These are phyloP conservation scores for Haplographium delicatum DNA, from an alignment of 495 filamentous ascomycete genomes.

Conservation along the genomic window DNA sequence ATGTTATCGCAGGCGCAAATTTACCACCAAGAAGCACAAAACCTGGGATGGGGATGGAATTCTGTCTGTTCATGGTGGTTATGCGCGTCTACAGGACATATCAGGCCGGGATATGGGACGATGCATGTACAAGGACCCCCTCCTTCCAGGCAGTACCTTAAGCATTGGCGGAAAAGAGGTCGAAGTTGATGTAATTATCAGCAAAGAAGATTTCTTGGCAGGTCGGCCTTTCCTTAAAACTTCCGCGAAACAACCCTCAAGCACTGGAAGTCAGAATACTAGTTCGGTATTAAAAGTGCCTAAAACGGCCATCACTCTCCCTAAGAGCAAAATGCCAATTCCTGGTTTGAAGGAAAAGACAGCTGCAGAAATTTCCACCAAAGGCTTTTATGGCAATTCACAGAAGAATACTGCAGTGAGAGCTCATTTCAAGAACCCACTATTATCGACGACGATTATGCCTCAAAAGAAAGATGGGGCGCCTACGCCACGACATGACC, in stretches of 20 bases:
- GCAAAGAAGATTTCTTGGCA: slow-evolving; percentile 59
- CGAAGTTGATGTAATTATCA: slow-evolving; percentile 62
- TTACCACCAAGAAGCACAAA: slow-evolving; percentile 75
- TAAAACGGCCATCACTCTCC: slow-evolving; percentile 7
- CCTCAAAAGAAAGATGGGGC: slow-evolving; percentile 34
- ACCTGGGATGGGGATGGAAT: slow-evolving; percentile 85
- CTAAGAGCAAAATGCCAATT: slow-evolving; percentile 8
- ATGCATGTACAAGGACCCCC: slow-evolving; percentile 43
- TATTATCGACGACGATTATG: slow-evolving; percentile 50
- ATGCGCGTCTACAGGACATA: slow-evolving; percentile 58
- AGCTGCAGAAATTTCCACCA: slow-evolving; percentile 10
- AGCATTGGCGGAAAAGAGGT: slow-evolving; percentile 69
- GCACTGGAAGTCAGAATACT: slow-evolving; percentile 10
- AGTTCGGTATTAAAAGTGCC: neutral
- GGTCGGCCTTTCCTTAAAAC: slow-evolving; percentile 43
- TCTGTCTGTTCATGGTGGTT: slow-evolving; percentile 50
- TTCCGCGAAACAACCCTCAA: slow-evolving; percentile 11
- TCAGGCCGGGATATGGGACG: slow-evolving; percentile 65
- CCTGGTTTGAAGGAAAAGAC: slow-evolving; percentile 6
- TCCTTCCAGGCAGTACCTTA: slow-evolving; percentile 58
- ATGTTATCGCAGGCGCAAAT: slow-evolving; percentile 56
- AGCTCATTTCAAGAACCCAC: slow-evolving; percentile 52
- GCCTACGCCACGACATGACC: slow-evolving; percentile 63
- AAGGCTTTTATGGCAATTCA: slow-evolving; percentile 22
- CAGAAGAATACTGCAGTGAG: slow-evolving; percentile 17